Base-by-base conservation (phyloP, 164 flowering plant species). In the Buxus sempervirens region DNA sequence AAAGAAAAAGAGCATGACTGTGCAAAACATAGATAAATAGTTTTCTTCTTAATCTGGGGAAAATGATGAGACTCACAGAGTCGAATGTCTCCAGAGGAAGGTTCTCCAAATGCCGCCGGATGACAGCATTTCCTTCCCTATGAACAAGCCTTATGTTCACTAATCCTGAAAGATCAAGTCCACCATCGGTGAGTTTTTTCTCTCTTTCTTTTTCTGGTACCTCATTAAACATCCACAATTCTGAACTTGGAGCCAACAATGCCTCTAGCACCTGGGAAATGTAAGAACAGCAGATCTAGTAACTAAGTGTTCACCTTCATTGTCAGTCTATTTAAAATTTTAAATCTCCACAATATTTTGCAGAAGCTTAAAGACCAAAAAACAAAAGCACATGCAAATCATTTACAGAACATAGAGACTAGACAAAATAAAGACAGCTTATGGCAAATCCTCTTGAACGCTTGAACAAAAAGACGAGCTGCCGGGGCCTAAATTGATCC, bases 21-120 rank as follows among this genome's bases (percentile, higher is more conserved):
- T 45, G 13, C 18, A 19, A 12, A 19, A 41, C 20, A 32, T 9
- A 54, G 53, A 38, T 53, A 21, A 25, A 23, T 54, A 22, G 2
- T 15, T 36, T 45, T 48, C 63, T 28, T 23, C 15, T 28, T 70
- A 42, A 26, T 51, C 26, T 26, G 21, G 41, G 58, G 21, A 67
- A 54, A 54, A 64, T 63, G 25, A n/a, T 54, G 59, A 54, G 59
- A 82, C 97, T 83, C 72, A 93, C 98, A 65, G 98, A 93, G 80
- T 93, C 98, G 82, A 93, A 93, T 70, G 96, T 88, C 81, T 93
- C 98, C 66, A 93, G 59, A 62, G 98, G 98, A 78, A 93, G 96
- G 73, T 64, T 81, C 76, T 93, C 96, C 67, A 93, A 75, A 77
- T 93, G 93, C 53, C 96, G 85, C 62, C 87, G 82, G 65, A 90